Evolutionary conservation across 2,329 filamentous ascomycete genomes (phyloP).

Genomic region (Coniochaeta hoffmannii): DNA sequence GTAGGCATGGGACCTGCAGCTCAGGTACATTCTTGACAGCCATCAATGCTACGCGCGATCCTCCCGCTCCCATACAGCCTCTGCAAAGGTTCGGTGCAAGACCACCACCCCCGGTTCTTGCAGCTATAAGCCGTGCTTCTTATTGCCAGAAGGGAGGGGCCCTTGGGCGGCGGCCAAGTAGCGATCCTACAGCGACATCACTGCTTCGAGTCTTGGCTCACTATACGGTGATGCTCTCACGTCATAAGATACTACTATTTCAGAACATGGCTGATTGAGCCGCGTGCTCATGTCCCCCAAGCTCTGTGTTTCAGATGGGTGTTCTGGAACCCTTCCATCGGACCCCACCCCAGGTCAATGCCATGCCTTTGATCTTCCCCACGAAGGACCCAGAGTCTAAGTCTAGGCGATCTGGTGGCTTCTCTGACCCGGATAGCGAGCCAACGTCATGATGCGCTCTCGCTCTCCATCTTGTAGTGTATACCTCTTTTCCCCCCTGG

Average conservation of each 20-base stretch:
- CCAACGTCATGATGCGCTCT: background rate
- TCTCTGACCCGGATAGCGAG: background rate
- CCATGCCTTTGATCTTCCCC: background rate
- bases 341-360: background rate
- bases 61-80: background rate
- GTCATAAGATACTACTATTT: too few relatives aligned
- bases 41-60: background rate
- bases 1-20: background rate
- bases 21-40: background rate
- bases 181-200: background rate
- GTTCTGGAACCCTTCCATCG: background rate
- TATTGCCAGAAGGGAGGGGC: background rate
- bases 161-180: background rate
- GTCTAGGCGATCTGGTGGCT: background rate
- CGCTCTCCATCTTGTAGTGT: too few relatives aligned
- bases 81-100: background rate
- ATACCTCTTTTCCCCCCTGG: too few relatives aligned
- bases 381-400: too few relatives aligned
- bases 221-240: too few relatives aligned
- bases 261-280: too few relatives aligned
- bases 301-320: background rate
- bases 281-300: background rate
- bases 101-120: background rate
- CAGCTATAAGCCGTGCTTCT: background rate
- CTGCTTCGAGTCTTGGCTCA: background rate